Conservation (phyloP, 2,329 filamentous ascomycete species). For the Clonostachys solani region DNA sequence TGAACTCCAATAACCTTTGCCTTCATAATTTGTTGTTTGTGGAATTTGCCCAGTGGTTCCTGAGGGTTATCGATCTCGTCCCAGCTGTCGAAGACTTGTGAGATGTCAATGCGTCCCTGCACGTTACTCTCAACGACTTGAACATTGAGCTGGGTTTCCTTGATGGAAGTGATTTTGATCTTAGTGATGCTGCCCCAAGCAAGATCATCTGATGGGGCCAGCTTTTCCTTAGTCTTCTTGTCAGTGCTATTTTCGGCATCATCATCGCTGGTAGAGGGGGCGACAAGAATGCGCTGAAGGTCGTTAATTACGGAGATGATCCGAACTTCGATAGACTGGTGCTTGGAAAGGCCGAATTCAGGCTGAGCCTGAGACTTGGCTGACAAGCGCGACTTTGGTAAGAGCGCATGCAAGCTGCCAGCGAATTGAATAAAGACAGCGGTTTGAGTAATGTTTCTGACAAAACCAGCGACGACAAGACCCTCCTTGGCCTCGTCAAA, state of each 20-base stretch:
- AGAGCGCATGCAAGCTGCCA: constrained; percentile 68
- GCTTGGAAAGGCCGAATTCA: constrained; percentile 74
- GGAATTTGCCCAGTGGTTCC: constrained; percentile 70
- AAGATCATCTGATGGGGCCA: constrained; percentile 62
- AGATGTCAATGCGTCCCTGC: constrained; percentile 89
- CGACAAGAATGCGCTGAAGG: constrained; percentile 62
- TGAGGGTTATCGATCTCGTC: constrained; percentile 82
- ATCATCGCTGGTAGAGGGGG: constrained; percentile 40
- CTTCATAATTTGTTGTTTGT: constrained; percentile 63
- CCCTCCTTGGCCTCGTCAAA: constrained; percentile 72
- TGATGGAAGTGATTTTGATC: constrained; percentile 77
- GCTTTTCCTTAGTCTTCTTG: constrained; percentile 26
- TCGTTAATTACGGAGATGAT: constrained; percentile 69
- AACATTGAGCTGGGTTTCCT: constrained; percentile 90
- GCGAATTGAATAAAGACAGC: constrained; percentile 89
- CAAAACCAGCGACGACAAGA: constrained; percentile 68
- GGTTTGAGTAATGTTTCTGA: constrained; percentile 77
- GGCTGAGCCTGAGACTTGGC: constrained; percentile 63
- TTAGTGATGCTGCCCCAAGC: constrained; percentile 68
- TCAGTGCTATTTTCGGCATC: constrained; percentile 35
- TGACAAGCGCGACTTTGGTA: constrained; percentile 75
- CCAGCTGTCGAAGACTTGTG: constrained; percentile 85
- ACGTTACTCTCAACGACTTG: constrained; percentile 68
- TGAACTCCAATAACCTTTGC: constrained; percentile 84
- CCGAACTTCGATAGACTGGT: constrained; percentile 70